phyloP scores from a whole-genome alignment of 352 stramenopile genomes.

The Pilasporangium apinafurcum region DNA sequence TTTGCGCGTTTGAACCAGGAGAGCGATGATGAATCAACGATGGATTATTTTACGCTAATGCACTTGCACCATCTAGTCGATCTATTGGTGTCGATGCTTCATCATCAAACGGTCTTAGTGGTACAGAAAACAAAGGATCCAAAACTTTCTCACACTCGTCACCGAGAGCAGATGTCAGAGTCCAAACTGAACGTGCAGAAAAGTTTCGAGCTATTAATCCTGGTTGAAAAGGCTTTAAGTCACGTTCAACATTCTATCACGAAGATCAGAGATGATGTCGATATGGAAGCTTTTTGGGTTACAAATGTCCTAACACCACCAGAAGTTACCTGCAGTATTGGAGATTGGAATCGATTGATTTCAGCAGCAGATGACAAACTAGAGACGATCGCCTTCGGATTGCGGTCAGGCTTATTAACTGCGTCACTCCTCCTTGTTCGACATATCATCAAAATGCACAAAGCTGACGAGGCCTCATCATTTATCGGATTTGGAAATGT shows the following conservation, averaged over 20 bases:
- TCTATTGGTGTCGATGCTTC: slow-evolving; percentile 68
- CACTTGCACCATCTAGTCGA: slow-evolving; percentile 44
- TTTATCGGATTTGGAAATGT: neutral
- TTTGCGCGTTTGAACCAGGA: slow-evolving; percentile 21
- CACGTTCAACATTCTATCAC: slow-evolving; percentile 16
- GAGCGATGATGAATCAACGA: slow-evolving; percentile 17
- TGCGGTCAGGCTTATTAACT: slow-evolving; percentile 45
- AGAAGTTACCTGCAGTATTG: no score
- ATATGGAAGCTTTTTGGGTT: slow-evolving; percentile 4
- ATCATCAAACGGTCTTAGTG: slow-evolving; percentile 58
- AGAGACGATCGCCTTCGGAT: slow-evolving; percentile 10
- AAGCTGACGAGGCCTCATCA: neutral
- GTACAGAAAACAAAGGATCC: slow-evolving; percentile 53
- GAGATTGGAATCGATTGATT: slow-evolving; percentile 29
- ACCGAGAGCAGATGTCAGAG: slow-evolving; percentile 13
- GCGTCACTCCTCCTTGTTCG: slow-evolving; percentile 39
- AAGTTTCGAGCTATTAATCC: slow-evolving; percentile 18
- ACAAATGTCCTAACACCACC: neutral
- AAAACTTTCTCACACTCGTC: slow-evolving; percentile 46
- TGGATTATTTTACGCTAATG: slow-evolving; percentile 46
- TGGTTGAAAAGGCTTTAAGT: slow-evolving; percentile 17
- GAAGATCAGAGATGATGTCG: slow-evolving; percentile 1
- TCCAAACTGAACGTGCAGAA: slow-evolving; percentile 18
- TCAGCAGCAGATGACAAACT: slow-evolving; percentile 18
- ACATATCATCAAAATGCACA: slow-evolving; percentile 27